phyloP scores from a whole-genome alignment of 163 green algal species.

The Coccomyxa subellipsoidea region DNA sequence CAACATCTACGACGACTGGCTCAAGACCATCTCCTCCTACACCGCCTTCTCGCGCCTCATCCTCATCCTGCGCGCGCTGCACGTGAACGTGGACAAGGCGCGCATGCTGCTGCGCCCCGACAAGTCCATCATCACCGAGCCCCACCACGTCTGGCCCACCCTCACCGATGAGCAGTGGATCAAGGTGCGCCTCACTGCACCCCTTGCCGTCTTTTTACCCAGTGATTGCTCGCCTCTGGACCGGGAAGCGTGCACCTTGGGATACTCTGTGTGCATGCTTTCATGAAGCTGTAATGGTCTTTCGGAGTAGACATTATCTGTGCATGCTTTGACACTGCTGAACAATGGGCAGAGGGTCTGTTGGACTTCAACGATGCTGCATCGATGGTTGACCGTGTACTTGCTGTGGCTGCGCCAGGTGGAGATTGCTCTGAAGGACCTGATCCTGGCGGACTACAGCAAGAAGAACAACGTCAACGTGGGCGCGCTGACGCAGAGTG shows the following conservation, averaged over 20 bases:
- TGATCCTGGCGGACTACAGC: slow-evolving; percentile 98
- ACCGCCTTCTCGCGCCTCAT: slow-evolving; percentile 85
- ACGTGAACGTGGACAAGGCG: slow-evolving; percentile 98
- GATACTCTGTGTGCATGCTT: no score
- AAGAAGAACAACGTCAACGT: slow-evolving; percentile 99
- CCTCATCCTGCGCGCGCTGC: slow-evolving; percentile 96
- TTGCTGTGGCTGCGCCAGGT: slow-evolving; percentile 42
- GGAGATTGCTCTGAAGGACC: slow-evolving; percentile 95
- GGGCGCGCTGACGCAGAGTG: slow-evolving; percentile 82
- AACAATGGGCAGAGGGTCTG: no score
- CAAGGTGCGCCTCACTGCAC: slow-evolving; percentile 37
- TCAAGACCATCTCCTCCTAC: slow-evolving; percentile 90
- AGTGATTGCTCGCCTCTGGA: no score
- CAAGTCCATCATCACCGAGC: slow-evolving; percentile 92
- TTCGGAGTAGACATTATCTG: no score
- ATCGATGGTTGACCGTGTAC: no score
- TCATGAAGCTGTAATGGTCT: no score
- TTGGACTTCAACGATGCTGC: no score
- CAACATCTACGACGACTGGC: slow-evolving; percentile 99
- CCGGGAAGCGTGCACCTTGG: no score
- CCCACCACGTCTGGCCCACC: slow-evolving; percentile 97
- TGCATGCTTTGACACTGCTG: no score
- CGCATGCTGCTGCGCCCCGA: slow-evolving; percentile 95
- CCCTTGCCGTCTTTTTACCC: no score
- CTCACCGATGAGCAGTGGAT: slow-evolving; percentile 96